Base-by-base conservation (phyloP, 306 rosid species). In the Fragaria nilgerrensis region DNA sequence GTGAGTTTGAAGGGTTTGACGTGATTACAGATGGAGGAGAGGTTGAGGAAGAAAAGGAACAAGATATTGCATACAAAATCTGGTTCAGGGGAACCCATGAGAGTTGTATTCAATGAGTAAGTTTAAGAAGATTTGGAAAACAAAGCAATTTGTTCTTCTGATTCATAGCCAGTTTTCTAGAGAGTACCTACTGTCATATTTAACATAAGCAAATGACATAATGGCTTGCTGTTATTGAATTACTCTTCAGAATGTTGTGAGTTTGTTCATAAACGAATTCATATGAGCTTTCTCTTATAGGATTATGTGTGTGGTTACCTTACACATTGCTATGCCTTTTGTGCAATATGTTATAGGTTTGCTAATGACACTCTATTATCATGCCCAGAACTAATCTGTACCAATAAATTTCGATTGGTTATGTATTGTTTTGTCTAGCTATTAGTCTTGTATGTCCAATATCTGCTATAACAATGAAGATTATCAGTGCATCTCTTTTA, bases 51-150 rank as follows among this genome's bases (percentile, higher is more conserved):
- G 84, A 94, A 94, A 70, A 88, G 97, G 90, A 88, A 83, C 80
- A 90, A 88, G 80, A 88, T 94, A 75, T 81, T 94, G 83, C 98
- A 94, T 67, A 67, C 96, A 59, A 94, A 94, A 83, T 89, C 93
- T 34, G 98, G 98, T 70, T 90, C 98, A 52, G 89, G 82, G 49
- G 55, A 70, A 73, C 91, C 95, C 47, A 82, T 92, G 89, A 89
- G 82, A 75, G 96, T 94, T 53, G 80, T 85, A 59, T 87, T 92
- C 89, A 89, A 90, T 81, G 87, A 90, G 98, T 94, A 84, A 81
- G 93, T 78, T 82, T 39, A 9, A 71, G 83, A 41, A 16, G 44
- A 61, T 47, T 29, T 11, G 62, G 49, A 20, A 20, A n/a, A n/a
- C 20, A 34, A 50, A 34, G 48, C 48, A 50, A 34, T 72, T 50